phyloP scores from a whole-genome alignment of 2,329 filamentous ascomycete genomes.

The Colletotrichum tanaceti region DNA sequence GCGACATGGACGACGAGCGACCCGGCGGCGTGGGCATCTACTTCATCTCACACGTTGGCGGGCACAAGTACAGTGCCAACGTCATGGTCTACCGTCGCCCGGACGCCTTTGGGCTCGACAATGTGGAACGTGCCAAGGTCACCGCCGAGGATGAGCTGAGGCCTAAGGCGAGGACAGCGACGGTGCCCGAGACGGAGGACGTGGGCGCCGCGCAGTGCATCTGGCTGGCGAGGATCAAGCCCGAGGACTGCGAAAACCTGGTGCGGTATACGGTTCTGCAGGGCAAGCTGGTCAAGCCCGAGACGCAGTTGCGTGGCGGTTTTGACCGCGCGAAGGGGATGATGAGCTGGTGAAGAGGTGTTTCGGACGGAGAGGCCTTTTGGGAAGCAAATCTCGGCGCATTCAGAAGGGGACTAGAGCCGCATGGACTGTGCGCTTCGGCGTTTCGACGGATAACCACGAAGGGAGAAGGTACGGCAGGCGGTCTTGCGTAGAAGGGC shows the following conservation, averaged over 20 bases:
- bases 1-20: slow-evolving; percentile 87
- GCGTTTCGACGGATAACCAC: slow-evolving; percentile 1
- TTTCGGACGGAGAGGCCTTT: background rate
- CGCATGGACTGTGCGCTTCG: background rate
- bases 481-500: background rate
- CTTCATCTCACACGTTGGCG: slow-evolving; percentile 95
- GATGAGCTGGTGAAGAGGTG: slow-evolving; percentile 80
- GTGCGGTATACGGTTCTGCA: slow-evolving; percentile 89
- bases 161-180: slow-evolving; percentile 46
- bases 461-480: background rate
- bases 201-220: slow-evolving; percentile 86
- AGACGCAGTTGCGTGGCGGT: slow-evolving; percentile 84
- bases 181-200: slow-evolving; percentile 52
- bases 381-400: background rate
- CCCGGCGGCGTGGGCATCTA: slow-evolving; percentile 95
- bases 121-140: slow-evolving; percentile 52
- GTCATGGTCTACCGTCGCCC: slow-evolving; percentile 86
- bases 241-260: slow-evolving; percentile 93
- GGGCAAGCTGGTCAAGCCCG: slow-evolving; percentile 93
- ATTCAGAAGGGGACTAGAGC: background rate
- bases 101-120: slow-evolving; percentile 67
- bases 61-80: slow-evolving; percentile 96
- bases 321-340: slow-evolving; percentile 86
- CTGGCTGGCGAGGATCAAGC: slow-evolving; percentile 86
- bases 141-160: slow-evolving; percentile 49